phyloP scores from a whole-genome alignment of 257 asterid species.

The Nyctanthes arbortristis region DNA sequence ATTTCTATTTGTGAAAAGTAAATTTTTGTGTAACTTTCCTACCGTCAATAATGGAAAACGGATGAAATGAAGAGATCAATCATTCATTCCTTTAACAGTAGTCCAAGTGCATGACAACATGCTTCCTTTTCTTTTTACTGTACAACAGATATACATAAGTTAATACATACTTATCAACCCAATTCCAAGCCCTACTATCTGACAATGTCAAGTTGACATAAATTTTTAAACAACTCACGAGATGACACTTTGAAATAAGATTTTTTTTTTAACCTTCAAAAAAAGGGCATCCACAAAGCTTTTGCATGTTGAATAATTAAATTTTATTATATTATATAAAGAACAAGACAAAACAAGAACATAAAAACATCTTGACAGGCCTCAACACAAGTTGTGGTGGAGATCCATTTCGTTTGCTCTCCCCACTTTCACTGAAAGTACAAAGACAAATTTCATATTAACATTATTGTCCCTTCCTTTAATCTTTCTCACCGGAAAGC shows the following conservation, averaged over 20 bases:
- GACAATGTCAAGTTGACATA: constrained; percentile 15
- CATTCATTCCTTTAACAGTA: neutral
- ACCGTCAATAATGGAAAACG: neutral
- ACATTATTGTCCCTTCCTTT: constrained; percentile 16
- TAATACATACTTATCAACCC: constrained; percentile 28
- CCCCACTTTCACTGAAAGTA: constrained; percentile 28
- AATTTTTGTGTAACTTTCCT: neutral
- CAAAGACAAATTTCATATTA: constrained; percentile 1
- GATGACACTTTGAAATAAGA: constrained; percentile 40
- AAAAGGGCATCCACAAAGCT: constrained; percentile 67
- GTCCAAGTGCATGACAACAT: constrained; percentile 27
- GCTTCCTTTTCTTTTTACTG: constrained; percentile 41
- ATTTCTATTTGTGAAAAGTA: neutral
- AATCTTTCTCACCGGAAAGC: constrained; percentile 5
- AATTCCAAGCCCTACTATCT: constrained; percentile 30
- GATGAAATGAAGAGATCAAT: neutral
- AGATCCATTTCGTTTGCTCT: constrained; percentile 41
- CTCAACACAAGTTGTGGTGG: constrained; percentile 60
- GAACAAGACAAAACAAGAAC: constrained; percentile 42
- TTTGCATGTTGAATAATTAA: neutral
- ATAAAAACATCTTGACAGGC: constrained; percentile 46
- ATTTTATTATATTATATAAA: neutral
- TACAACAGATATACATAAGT: constrained; percentile 48
- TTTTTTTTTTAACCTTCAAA: constrained; percentile 50
- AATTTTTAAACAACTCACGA: constrained; percentile 56